Evolutionary conservation across 805 yeast genomes (phyloP), one percentile per base, ranked within the genome.

Genomic region (Lipomyces mesembrius): DNA sequence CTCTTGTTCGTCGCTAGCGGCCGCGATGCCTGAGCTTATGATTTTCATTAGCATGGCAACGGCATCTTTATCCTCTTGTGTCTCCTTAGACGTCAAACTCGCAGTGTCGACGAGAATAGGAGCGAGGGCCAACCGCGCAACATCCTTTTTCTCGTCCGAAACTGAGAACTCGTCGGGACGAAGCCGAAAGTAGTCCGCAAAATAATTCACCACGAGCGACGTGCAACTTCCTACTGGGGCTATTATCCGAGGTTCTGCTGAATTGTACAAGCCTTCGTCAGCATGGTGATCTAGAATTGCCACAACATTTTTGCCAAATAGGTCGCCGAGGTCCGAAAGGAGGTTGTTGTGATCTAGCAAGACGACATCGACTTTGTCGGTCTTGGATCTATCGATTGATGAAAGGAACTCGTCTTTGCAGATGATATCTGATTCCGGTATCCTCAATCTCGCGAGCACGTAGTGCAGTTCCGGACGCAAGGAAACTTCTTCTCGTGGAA

Each of bases 221-320:
- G 92, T 84, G 76, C 97, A 92, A 67, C 97, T 90, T 0, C 98
- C 98, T 58, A 85, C 79, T 2, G 81, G 78, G 56, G 79, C 77
- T 57, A 93, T 81, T 1, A 89, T 78, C 62, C 95, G 78, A 0
- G 97, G 97, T 0, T 75, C 73, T 2, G 69, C 68, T 56, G 84
- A 79, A 20, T 71, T 49, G 70, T 81, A 85, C 8, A 78, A 76
- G 0, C 79, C 79, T 69, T 88, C 89, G 73, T 93, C 97, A 20
- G 83, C 89, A 75, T 94, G 99, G 75, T 94, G 99, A 75, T 94
- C 99, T 32, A 95, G 85, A 6, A 95, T 85, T 0, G 87, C 88
- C 75, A 68, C 32, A 75, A 63, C 79, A 76, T 51, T 4, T 90
- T 89, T 76, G 65, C 74, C 12, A 79, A 72, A 57, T 75, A 75